Conservation (phyloP, 192 early-diverging fungal species). For the Mortierella alpina region DNA sequence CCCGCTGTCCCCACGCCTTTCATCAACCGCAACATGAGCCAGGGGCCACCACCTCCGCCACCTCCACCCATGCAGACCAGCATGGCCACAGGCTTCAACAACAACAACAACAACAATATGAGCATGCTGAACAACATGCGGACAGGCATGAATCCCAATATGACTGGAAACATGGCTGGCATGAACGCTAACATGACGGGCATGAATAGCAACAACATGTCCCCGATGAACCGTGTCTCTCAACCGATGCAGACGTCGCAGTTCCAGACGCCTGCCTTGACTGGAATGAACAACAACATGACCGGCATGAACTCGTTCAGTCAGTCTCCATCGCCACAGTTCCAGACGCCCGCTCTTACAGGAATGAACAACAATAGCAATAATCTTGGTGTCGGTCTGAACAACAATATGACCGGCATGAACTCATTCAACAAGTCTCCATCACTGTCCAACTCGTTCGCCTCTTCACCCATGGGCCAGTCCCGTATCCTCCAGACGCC, state of each 20-base stretch:
- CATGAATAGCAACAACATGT: conserved; percentile 2
- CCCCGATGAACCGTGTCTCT: neutral
- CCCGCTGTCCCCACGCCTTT: conserved; percentile 48
- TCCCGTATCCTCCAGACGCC: conserved; percentile 41
- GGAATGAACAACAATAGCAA: conserved; percentile 23
- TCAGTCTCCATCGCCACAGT: conserved; percentile 5
- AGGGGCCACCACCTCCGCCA: conserved; percentile 46
- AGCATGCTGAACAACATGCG: conserved; percentile 33
- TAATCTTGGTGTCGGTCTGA: conserved; percentile 15
- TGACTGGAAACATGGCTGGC: conserved; percentile 34
- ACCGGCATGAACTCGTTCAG: neutral
- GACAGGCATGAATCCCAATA: conserved; percentile 28
- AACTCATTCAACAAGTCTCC: conserved; percentile 46
- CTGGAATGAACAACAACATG: conserved; percentile 24
- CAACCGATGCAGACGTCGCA: neutral
- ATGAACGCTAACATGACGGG: conserved; percentile 17
- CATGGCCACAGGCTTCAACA: conserved; percentile 49
- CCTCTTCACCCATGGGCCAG: conserved; percentile 43
- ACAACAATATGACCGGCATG: conserved; percentile 28
- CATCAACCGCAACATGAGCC: conserved; percentile 44
- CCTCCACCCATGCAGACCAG: conserved; percentile 44
- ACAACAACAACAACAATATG: conserved; percentile 32
- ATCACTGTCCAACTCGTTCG: conserved; percentile 34
- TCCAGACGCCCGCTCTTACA: conserved; percentile 40
- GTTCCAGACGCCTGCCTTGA: conserved; percentile 13